Evolutionary conservation across 2,329 filamentous ascomycete species (phyloP).

Genomic region (Aspergillus sergii): DNA sequence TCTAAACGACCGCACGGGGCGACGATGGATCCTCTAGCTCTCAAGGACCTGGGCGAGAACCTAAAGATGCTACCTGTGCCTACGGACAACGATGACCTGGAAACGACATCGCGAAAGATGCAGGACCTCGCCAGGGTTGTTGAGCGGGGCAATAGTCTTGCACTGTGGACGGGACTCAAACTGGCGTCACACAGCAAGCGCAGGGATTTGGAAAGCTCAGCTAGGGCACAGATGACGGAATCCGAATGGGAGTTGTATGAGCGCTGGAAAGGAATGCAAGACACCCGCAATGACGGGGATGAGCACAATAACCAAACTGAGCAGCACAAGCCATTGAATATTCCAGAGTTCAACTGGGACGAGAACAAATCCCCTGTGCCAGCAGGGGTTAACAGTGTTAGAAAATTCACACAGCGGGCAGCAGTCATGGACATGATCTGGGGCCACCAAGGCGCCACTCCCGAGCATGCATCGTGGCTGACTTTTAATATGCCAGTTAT

Average conservation of each 20-base stretch:
- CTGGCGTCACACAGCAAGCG: conserved; percentile 3
- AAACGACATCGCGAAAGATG: conserved; percentile 21
- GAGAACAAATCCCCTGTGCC: conserved; percentile 20
- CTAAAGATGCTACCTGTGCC: conserved; percentile 18
- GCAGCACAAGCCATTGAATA: neutral
- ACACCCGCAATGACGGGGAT: neutral
- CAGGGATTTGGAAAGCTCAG: conserved; percentile 15
- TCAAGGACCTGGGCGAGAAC: conserved; percentile 8
- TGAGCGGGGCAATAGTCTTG: conserved; percentile 22
- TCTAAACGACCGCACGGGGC: neutral
- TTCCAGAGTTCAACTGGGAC: conserved; percentile 22
- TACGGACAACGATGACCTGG: conserved; percentile 18
- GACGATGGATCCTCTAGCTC: conserved; percentile 6
- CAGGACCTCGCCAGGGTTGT: conserved; percentile 18
- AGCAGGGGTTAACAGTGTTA: conserved; percentile 19
- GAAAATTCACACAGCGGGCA: conserved; percentile 22
- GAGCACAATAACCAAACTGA: neutral
- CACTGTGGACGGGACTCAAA: conserved; percentile 22
- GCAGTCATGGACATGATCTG: conserved; percentile 25
- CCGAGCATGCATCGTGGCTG: conserved; percentile 29
- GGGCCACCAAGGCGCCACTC: conserved; percentile 23
- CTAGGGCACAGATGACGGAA: conserved; percentile 17
- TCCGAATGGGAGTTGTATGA: conserved; percentile 18
- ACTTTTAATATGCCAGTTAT: conserved; percentile 16
- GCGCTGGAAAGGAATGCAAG: neutral